phyloP scores from a whole-genome alignment of 768 basidiomycete genomes.

The Termitomyces eurrhizus region DNA sequence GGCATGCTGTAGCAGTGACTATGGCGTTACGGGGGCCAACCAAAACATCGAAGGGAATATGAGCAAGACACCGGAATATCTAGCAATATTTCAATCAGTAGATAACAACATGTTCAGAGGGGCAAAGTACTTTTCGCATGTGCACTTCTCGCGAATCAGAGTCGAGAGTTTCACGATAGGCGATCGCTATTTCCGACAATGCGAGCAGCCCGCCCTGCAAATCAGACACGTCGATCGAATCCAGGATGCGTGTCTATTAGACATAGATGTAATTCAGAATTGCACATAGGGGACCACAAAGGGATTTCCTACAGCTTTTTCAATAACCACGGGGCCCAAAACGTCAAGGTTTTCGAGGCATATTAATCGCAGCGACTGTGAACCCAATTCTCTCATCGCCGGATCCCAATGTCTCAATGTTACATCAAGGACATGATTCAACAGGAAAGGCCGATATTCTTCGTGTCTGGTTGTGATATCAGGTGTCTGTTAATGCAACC shows the following conservation, averaged over 20 bases:
- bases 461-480: constrained; percentile 48
- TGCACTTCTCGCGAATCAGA: constrained; percentile 29
- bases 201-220: constrained; percentile 81
- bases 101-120: background rate
- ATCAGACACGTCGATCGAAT: constrained; percentile 62
- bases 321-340: constrained; percentile 47
- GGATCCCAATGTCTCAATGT: constrained; percentile 89
- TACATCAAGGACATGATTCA: constrained; percentile 70
- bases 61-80: constrained; percentile 62
- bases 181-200: constrained; percentile 69
- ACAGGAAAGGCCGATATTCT: constrained; percentile 67
- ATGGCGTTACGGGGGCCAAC: constrained; percentile 67
- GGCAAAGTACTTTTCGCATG: constrained; percentile 42
- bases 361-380: constrained; percentile 68
- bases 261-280: background rate
- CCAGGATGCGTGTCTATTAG: constrained; percentile 49
- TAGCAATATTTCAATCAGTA: constrained; percentile 24
- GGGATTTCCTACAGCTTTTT: constrained; percentile 42
- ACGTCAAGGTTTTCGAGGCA: constrained; percentile 54
- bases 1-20: constrained; percentile 67
- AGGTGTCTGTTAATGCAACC: background rate
- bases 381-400: constrained; percentile 71
- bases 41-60: constrained; percentile 55
- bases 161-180: constrained; percentile 36
- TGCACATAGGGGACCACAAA: background rate